Conservation (phyloP, 192 early-diverging fungal species). For the Coemansia sp. region DNA sequence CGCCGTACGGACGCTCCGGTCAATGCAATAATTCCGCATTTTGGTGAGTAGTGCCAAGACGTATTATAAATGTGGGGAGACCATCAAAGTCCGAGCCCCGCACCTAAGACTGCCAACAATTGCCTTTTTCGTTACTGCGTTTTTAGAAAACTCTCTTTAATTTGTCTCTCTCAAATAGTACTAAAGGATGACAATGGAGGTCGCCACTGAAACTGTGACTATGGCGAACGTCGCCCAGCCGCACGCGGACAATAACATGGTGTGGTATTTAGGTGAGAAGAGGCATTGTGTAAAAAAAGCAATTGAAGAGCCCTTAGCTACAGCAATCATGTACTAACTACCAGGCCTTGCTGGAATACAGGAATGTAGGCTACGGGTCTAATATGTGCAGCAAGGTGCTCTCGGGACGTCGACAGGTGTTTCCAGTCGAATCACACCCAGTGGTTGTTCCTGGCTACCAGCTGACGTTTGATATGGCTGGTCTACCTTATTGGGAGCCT, state of each 20-base stretch:
- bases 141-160: background rate
- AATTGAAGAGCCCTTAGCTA: background rate
- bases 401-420: constrained; percentile 51
- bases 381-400: constrained; percentile 57
- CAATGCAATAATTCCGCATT: background rate
- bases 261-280: constrained; percentile 41
- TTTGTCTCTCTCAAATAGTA: background rate
- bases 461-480: constrained; percentile 55
- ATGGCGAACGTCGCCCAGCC: background rate
- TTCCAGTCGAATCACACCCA: constrained; percentile 35
- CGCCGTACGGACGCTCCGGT: background rate
- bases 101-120: background rate
- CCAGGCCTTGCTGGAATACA: background rate
- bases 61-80: background rate
- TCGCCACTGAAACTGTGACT: background rate
- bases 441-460: constrained; percentile 47
- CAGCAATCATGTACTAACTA: background rate
- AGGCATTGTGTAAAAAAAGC: background rate
- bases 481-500: constrained; percentile 55
- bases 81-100: background rate
- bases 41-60: background rate
- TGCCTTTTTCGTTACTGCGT: background rate
- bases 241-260: constrained; percentile 8
- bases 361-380: constrained; percentile 42
- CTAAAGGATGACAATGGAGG: background rate